Percentiles rank a stretch among this genome's conserved stretches.
Conservation (phyloP, 345 rosid species). For the Erodium maritimum region DNA sequence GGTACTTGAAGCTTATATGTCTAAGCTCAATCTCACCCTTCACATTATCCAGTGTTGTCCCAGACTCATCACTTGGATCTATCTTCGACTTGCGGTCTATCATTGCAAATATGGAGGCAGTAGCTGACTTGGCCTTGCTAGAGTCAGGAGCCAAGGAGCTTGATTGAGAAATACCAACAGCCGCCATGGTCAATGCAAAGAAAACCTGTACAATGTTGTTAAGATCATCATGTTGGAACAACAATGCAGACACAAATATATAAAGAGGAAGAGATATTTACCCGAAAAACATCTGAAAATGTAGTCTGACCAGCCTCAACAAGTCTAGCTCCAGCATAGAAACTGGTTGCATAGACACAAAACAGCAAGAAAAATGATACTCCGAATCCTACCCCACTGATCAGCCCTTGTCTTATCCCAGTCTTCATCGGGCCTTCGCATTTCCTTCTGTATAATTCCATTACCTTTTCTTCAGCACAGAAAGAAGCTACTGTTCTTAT, state of each 20-base stretch:
- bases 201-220: conserved; percentile 33
- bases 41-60: conserved; percentile 30
- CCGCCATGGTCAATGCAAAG: conserved; percentile 60
- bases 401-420: conserved; percentile 60
- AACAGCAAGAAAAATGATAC: conserved; percentile 45
- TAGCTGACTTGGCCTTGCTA: conserved; percentile 41
- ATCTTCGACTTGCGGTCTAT: conserved; percentile 55
- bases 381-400: conserved; percentile 65
- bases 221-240: neutral
- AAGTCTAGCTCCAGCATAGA: conserved; percentile 71
- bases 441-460: conserved; percentile 54
- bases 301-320: conserved; percentile 38
- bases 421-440: conserved; percentile 67
- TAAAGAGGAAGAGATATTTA: conserved; percentile 8
- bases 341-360: conserved; percentile 45
- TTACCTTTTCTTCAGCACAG: conserved; percentile 75
- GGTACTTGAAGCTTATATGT: conserved; percentile 65
- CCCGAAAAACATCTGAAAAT: conserved; percentile 54
- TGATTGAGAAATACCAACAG: conserved; percentile 51
- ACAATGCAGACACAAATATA: too few species aligned
- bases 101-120: conserved; percentile 58
- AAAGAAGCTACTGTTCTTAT: conserved; percentile 84
- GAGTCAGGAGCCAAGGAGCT: conserved; percentile 63
- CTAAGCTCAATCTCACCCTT: conserved; percentile 62
- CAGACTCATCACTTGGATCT: conserved; percentile 64